Evolutionary conservation across 2,329 filamentous ascomycete species (phyloP).

Genomic region (Remersonia thermophila): DNA sequence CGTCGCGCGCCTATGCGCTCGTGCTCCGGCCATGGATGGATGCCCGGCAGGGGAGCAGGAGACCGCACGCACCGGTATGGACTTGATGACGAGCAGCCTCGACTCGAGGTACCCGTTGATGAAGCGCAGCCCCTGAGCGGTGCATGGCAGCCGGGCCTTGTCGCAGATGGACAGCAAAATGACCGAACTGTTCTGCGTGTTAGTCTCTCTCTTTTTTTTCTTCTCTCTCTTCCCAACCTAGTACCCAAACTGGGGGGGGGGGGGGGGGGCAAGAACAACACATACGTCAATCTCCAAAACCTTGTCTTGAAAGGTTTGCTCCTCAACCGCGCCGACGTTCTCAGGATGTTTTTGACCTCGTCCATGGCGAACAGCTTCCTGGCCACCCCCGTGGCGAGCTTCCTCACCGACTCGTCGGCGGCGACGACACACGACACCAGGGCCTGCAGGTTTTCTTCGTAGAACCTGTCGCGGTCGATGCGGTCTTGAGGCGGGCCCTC

Average conservation of each 20-base stretch:
- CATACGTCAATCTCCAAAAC: constrained; percentile 43
- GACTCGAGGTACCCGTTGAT: constrained; percentile 46
- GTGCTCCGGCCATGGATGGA: too few species aligned
- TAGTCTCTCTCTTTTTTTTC: constrained; percentile 1
- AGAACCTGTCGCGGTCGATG: constrained; percentile 26
- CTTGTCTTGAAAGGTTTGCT: constrained; percentile 28
- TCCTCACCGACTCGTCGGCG: constrained; percentile 35
- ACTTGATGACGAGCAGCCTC: constrained; percentile 39
- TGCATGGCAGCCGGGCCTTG: constrained; percentile 30
- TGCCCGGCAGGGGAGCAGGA: too few species aligned
- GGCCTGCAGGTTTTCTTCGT: constrained; percentile 35
- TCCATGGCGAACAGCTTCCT: constrained; percentile 34
- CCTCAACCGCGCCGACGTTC: constrained; percentile 25
- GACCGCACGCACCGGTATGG: constrained; percentile 31
- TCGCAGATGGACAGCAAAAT: constrained; percentile 39
- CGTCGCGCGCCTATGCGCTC: too few species aligned
- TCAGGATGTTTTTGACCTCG: constrained; percentile 25
- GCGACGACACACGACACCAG: constrained; percentile 44
- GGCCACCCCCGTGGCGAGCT: constrained; percentile 35
- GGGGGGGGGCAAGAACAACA: too few species aligned
- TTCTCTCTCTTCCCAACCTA: not conserved
- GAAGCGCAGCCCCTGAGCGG: constrained; percentile 31
- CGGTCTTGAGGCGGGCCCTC: constrained; percentile 25
- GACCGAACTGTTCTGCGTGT: constrained; percentile 25
- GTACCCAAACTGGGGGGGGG: too few species aligned